Percentiles rank a stretch among this genome's conserved stretches.
Evolutionary conservation across 1,284 basidiomycete species (phyloP).

Genomic region (Xerocomus amazonicus): DNA sequence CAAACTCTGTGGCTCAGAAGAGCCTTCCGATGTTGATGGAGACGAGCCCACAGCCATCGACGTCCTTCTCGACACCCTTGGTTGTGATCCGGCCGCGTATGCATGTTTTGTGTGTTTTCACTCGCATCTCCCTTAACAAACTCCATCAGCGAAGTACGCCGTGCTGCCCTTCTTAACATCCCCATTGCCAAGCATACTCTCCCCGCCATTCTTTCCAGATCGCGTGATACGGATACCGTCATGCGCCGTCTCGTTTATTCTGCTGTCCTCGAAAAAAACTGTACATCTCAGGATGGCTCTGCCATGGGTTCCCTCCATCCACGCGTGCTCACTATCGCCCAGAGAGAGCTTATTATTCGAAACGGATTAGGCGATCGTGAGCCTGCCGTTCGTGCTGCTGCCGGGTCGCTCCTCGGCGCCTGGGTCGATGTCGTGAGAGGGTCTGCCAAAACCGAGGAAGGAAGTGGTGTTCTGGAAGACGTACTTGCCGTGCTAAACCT

Average conservation of each 20-base stretch:
- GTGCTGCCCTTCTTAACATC: conserved; percentile 80
- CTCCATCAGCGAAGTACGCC: conserved; percentile 77
- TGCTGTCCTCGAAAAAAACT: conserved; percentile 46
- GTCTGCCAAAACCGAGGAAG: conserved; percentile 41
- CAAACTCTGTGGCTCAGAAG: conserved; percentile 79
- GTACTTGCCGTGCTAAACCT: conserved; percentile 56
- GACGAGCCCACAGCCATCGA: conserved; percentile 65
- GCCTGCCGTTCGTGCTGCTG: conserved; percentile 74
- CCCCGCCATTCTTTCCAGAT: conserved; percentile 71
- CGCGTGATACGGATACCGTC: conserved; percentile 81
- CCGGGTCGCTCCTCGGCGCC: conserved; percentile 69
- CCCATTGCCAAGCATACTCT: conserved; percentile 63
- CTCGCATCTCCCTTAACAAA: conserved; percentile 1
- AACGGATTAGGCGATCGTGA: conserved; percentile 90
- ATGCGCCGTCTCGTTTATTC: conserved; percentile 83
- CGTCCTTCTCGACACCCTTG: conserved; percentile 70
- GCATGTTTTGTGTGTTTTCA: conserved; percentile 31
- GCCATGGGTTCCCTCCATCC: conserved; percentile 62
- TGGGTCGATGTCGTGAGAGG: conserved; percentile 72
- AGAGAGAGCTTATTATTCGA: conserved; percentile 75
- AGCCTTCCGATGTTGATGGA: conserved; percentile 61
- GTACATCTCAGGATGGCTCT: conserved; percentile 15
- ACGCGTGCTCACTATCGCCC: conserved; percentile 65
- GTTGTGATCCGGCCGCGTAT: conserved; percentile 77
- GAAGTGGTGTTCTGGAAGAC: conserved; percentile 45